Percentiles rank a stretch among this genome's conserved stretches.
These are phyloP conservation scores for Erysimum cheiranthoides DNA, from an alignment of 345 rosid species.

Conservation along the genomic window DNA sequence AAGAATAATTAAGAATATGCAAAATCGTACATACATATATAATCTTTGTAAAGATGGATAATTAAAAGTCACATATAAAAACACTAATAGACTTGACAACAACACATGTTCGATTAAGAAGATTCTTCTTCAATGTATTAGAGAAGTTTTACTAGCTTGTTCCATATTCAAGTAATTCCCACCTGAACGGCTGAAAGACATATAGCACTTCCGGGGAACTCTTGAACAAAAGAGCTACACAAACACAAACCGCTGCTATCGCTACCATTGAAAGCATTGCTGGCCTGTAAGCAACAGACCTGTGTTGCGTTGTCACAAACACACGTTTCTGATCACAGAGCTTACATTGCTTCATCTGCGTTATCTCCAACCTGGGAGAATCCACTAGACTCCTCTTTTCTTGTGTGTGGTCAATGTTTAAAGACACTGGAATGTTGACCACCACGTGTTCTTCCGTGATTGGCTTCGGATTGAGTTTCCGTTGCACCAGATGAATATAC, in stretches of 20 bases:
- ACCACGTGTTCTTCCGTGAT: neutral
- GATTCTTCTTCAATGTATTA: neutral
- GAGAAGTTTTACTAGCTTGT: neutral
- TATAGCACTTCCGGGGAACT: conserved; percentile 23
- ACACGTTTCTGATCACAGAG: neutral
- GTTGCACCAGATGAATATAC: conserved; percentile 20
- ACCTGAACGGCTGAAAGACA: conserved; percentile 25
- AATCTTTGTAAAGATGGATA: neutral
- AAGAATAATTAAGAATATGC: no score
- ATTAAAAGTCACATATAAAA: neutral
- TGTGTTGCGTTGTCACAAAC: neutral
- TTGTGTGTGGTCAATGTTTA: conserved; percentile 12
- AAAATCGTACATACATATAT: neutral
- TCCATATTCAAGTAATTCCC: conserved; percentile 21
- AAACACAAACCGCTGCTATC: conserved; percentile 15
- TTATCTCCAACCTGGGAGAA: neutral
- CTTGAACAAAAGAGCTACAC: conserved; percentile 19
- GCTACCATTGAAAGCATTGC: conserved; percentile 18
- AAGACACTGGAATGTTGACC: conserved; percentile 14
- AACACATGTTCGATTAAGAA: conserved; percentile 2
- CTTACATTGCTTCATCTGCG: neutral
- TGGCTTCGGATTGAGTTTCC: neutral
- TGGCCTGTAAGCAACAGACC: conserved; percentile 13
- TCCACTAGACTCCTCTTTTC: neutral
- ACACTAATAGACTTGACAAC: neutral